phyloP scores from a whole-genome alignment of 202 grass and related monocot genomes.

The Schoenoplectus tabernaemontani region DNA sequence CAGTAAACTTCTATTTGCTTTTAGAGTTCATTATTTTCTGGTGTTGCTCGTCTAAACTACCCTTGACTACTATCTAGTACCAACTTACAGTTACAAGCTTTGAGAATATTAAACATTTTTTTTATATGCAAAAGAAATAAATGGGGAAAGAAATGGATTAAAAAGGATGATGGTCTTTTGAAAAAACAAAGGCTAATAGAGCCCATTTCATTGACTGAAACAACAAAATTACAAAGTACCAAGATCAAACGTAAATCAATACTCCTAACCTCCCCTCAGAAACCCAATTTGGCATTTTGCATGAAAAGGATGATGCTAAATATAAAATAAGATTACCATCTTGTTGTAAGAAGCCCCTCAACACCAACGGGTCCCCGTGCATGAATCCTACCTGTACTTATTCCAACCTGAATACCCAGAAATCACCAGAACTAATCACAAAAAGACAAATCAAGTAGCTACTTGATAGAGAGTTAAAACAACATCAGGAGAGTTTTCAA shows the following conservation, averaged over 20 bases:
- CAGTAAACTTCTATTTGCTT: neutral
- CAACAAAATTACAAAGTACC: no score
- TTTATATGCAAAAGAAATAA: neutral
- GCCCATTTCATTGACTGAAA: no score
- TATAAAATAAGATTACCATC: constrained; percentile 51
- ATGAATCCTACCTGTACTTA: constrained; percentile 98
- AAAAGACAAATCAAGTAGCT: neutral
- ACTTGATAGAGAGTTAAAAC: constrained; percentile 9
- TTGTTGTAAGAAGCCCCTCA: constrained; percentile 81
- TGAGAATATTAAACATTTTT: neutral
- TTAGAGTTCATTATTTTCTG: neutral
- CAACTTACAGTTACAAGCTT: neutral
- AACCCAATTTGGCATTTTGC: no score
- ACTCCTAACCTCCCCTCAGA: no score
- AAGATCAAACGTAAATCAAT: no score
- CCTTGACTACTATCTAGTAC: neutral
- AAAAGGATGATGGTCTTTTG: no score
- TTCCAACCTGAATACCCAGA: constrained; percentile 65
- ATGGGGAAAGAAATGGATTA: neutral
- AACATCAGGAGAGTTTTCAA: neutral
- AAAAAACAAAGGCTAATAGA: no score
- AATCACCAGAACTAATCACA: constrained; percentile 23
- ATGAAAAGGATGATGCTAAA: no score
- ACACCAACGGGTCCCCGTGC: constrained; percentile 96
- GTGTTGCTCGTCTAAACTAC: neutral